phyloP scores from a whole-genome alignment of 73 alveolate species.

The Symbiodinium natans region DNA sequence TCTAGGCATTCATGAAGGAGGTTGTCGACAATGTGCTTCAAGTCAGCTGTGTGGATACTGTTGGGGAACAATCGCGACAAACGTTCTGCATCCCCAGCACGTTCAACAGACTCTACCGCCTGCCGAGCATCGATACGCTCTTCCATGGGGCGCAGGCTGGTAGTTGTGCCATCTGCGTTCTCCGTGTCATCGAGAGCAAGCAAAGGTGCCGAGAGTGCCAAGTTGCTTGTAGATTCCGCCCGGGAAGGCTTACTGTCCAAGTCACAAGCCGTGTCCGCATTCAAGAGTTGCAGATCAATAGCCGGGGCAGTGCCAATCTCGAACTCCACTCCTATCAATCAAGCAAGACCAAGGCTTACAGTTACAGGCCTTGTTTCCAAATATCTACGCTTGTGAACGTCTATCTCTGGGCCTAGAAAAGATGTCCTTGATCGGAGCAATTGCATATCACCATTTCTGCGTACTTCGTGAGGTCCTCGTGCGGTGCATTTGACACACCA shows the following conservation, averaged over 20 bases:
- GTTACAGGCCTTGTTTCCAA: background rate
- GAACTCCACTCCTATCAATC: conserved; percentile 6
- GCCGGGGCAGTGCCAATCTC: background rate
- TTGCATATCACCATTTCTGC: background rate
- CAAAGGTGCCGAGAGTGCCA: too few relatives aligned
- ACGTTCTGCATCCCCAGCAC: background rate
- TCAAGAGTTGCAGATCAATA: background rate
- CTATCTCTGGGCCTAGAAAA: background rate
- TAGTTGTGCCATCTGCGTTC: too few relatives aligned
- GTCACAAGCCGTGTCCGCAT: background rate
- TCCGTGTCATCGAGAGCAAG: too few relatives aligned
- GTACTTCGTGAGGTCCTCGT: background rate
- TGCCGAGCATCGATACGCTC: too few relatives aligned
- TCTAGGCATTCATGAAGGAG: background rate
- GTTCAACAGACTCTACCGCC: background rate
- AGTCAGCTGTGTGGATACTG: background rate
- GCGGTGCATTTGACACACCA: background rate
- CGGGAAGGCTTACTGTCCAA: background rate
- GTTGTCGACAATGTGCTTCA: conserved; percentile 17
- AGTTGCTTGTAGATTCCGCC: too few relatives aligned
- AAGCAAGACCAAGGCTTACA: background rate
- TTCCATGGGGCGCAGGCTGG: too few relatives aligned
- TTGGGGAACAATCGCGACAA: background rate
- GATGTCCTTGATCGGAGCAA: background rate
- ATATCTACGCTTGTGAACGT: background rate